Conservation (phyloP, 495 filamentous ascomycete species). For the Parmelia sp. region DNA sequence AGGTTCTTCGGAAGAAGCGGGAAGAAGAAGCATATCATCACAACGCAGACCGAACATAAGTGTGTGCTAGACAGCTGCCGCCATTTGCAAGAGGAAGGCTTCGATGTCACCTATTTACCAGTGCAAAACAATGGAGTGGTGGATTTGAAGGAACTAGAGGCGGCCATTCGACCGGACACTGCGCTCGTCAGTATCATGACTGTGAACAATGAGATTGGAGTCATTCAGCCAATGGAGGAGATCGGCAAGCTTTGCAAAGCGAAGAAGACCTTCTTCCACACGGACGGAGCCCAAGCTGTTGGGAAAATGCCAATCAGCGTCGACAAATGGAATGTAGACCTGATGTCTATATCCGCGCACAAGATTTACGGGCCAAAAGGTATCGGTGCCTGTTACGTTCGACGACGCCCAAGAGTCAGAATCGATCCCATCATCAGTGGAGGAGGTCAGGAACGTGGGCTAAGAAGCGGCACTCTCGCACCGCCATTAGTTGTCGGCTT, state of each 20-base stretch:
- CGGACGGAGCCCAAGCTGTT: conserved; percentile 92
- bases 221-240: conserved; percentile 89
- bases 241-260: conserved; percentile 87
- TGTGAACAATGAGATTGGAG: conserved; percentile 98
- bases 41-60: conserved; percentile 96
- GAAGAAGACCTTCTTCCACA: conserved; percentile 97
- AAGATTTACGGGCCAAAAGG: conserved; percentile 99
- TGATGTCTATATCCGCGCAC: conserved; percentile 98
- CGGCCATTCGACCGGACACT: conserved; percentile 85
- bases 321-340: conserved; percentile 91
- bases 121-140: conserved; percentile 80
- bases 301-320: conserved; percentile 97
- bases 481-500: conserved; percentile 86
- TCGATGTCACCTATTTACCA: conserved; percentile 90
- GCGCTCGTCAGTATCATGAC: conserved; percentile 94
- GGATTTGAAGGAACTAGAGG: conserved; percentile 78
- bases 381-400: conserved; percentile 91
- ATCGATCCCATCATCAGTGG: conserved; percentile 94
- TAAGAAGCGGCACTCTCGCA: conserved; percentile 88
- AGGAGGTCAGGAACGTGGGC: conserved; percentile 89
- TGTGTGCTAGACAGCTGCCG: conserved; percentile 95
- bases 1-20: conserved; percentile 85
- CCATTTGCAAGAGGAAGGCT: conserved; percentile 94
- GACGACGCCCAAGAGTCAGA: conserved; percentile 84
- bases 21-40: conserved; percentile 98